A percentile compares a stretch with the other conserved stretches of the same genome.
These are phyloP conservation scores for Diospyros lotus DNA, from an alignment of 148 eudicot genomes.

Conservation along the genomic window DNA sequence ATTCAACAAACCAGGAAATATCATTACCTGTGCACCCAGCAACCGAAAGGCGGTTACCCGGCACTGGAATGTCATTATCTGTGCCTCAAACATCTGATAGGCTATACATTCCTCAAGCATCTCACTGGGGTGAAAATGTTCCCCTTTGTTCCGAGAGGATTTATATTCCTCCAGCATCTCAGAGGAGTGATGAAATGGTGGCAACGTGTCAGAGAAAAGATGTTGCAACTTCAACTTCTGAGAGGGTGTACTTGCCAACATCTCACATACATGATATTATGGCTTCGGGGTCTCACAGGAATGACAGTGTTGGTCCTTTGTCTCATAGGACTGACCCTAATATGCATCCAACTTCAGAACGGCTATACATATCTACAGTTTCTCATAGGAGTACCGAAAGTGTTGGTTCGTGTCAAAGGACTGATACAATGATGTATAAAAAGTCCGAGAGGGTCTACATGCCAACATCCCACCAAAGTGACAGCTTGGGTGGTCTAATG, in stretches of 20 bases:
- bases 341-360: neutral
- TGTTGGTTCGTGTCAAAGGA: neutral
- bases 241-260: conserved; percentile 3
- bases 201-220: conserved; percentile 5
- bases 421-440: conserved; percentile 1
- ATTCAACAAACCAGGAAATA: conserved; percentile 8
- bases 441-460: conserved; percentile 5
- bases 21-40: conserved; percentile 5
- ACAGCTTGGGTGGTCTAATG: conserved; percentile 3
- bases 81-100: conserved; percentile 11
- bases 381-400: conserved; percentile 3
- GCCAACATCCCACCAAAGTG: conserved; percentile 5
- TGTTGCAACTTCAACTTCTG: neutral
- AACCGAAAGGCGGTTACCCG: neutral
- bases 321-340: conserved; percentile 8
- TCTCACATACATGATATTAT: conserved; percentile 2
- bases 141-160: conserved; percentile 10
- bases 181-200: neutral
- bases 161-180: conserved; percentile 12
- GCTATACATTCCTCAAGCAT: conserved; percentile 12
- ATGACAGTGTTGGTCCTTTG: conserved; percentile 3
- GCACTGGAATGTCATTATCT: neutral
- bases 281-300: conserved; percentile 4
- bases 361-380: conserved; percentile 11
- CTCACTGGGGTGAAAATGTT: conserved; percentile 9